Base-by-base conservation (phyloP, 106 monocot genomes). In the Dioscorea alata region DNA sequence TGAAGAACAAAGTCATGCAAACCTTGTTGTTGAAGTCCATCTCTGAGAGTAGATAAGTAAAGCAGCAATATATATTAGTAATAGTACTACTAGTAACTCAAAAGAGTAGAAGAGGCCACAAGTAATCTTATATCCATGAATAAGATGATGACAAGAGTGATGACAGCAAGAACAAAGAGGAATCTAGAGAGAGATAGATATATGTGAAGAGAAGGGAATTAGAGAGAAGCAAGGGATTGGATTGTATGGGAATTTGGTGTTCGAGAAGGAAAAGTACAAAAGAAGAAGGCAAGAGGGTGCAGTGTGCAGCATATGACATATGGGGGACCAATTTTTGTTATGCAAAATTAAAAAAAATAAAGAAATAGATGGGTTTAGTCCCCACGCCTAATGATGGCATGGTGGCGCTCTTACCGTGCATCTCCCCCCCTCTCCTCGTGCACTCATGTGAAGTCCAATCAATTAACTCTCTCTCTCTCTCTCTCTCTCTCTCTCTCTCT, bases 371-470 rank as follows among this genome's bases (percentile, higher is more conserved):
- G 68, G 33, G 54, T 28, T 28, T 53, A 48, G 69, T 54, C 62
- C 69, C 73, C 62, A 61, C 69, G 54, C 48, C 73, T 66, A 42
- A 74, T 74, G 66, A 75, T 75, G 67, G 75, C 32, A 42, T 31
- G 48, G 65, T 59, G 70, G 50, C 34, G 42, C 42, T 8, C 9
- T 42, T 42, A 77, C 65, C 57, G 71, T 42, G 21, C 20, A 48
- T 53, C 18, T 18, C 54, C 54, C 3, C 61, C 28, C 60, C 60
- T 61, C 54, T 42, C 82, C 77, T 82, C 60, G 82, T 82, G 83
- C 71, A 64, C 75, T 69, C 63, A 75, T 64, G 71, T 79, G 71
- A 71, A 62, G 67, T 63, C 75, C 78, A 68, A 64, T 71, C 67
- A 35, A 64, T 64, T 54, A 25, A 57, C 32, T 21, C n/a, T 25